These are phyloP conservation scores for Talaromyces piceae DNA, from an alignment of 2,329 filamentous ascomycete genomes.

Conservation along the genomic window DNA sequence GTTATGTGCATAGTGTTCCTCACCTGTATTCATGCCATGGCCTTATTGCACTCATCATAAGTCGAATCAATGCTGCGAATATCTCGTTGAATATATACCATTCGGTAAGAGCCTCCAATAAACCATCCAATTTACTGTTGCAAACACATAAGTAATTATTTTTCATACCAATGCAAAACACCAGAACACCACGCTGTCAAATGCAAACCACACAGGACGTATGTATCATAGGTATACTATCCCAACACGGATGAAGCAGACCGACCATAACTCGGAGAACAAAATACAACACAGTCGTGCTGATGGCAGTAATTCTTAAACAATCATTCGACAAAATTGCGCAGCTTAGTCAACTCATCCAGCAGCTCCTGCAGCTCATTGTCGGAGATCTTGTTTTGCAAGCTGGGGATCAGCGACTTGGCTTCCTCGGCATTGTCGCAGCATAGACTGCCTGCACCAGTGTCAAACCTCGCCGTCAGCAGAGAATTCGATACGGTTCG, in stretches of 20 bases:
- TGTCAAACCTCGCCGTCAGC: conserved; percentile 1
- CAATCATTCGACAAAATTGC: conserved; percentile 38
- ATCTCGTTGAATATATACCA: too few species aligned
- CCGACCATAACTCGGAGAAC: background rate
- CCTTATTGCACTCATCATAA: too few species aligned
- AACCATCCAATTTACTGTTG: background rate
- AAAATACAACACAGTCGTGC: background rate
- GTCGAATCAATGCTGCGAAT: too few species aligned
- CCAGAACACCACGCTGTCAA: conserved; percentile 22
- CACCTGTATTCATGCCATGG: too few species aligned
- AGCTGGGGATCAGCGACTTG: conserved; percentile 85
- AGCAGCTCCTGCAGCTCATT: conserved; percentile 81
- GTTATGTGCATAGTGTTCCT: too few species aligned
- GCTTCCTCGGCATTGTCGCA: conserved; percentile 92
- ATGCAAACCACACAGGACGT: background rate
- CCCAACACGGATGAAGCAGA: conserved; percentile 1
- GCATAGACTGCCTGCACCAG: conserved; percentile 68
- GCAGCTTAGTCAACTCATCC: conserved; percentile 81
- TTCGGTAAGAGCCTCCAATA: too few species aligned
- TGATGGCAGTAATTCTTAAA: background rate
- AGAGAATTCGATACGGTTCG: background rate
- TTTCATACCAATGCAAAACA: conserved; percentile 4
- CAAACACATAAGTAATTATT: background rate
- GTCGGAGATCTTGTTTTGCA: conserved; percentile 84
- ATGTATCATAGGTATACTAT: background rate